Evolutionary conservation across 2,329 filamentous ascomycete genomes (phyloP), one percentile per base, ranked within the genome.

Genomic region (Onygenales sp.): DNA sequence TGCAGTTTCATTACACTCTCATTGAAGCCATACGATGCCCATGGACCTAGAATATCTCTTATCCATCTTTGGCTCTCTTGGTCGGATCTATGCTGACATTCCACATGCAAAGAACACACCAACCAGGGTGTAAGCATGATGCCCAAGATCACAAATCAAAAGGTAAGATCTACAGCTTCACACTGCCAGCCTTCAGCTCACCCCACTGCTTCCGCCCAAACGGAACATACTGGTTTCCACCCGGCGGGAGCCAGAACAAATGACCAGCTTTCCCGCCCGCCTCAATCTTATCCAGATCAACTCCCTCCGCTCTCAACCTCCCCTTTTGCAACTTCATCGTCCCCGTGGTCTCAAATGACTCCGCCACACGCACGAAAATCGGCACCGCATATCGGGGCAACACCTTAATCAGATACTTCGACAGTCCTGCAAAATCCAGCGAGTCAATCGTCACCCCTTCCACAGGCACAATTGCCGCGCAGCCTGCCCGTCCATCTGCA

Each of bases 341-440:
- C 39, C 49, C 49, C 6, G 49, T 51, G 11, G 31, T 43, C 40
- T 51, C 49, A 27, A 51, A 37, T 14, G 21, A 10, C 4, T 37
- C 17, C 4, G 66, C 70, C 0, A 87, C 67, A n/a, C 87, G 74
- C 44, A 92, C 63, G 67, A 92, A 92, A 1, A 90, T 60, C 0
- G 87, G 87, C 11, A 83, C 77, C 0, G 87, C 86, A 61, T 85
- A 91, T 54, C 74, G 76, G 0, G 87, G 87, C 27, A 92, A 71
- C 50, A 78, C 71, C n/a, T 72, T 70, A 17, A 77, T 74, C 6
- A 76, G 74, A 61, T 83, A 79, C 74, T 67, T 73, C 14, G 72
- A 64, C 13, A 87, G 69, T 0, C 70, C 78, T n/a, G 72, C 67
- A 63, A 80, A 85, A 63, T 82, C 74, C 57, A 85, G 84, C 0